phyloP scores from a whole-genome alignment of 2,329 filamentous ascomycete species.

The Westerdykella ornata region DNA sequence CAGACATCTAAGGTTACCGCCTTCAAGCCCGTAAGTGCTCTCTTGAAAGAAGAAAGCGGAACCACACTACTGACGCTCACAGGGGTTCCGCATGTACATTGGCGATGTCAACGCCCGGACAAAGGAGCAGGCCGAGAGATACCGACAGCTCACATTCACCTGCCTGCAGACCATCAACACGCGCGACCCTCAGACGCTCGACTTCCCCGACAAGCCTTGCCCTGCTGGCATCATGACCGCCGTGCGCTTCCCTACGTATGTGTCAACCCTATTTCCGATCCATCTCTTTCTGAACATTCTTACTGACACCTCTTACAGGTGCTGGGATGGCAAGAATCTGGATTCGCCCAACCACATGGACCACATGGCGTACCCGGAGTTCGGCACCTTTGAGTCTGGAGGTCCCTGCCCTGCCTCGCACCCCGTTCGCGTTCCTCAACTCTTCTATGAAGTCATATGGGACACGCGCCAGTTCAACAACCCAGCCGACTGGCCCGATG shows the following conservation, averaged over 20 bases:
- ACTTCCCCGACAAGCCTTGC: slow-evolving; percentile 37
- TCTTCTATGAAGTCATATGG: slow-evolving; percentile 24
- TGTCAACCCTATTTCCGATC: background rate
- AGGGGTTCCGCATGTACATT: slow-evolving; percentile 28
- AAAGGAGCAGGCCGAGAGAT: slow-evolving; percentile 32
- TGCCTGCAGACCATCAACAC: slow-evolving; percentile 38
- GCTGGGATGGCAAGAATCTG: slow-evolving; percentile 21
- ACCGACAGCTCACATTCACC: slow-evolving; percentile 43
- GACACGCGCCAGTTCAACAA: slow-evolving; percentile 35
- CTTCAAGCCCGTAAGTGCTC: slow-evolving; percentile 29
- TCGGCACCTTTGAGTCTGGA: slow-evolving; percentile 16
- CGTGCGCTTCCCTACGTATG: slow-evolving; percentile 33
- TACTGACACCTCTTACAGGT: slow-evolving; percentile 4
- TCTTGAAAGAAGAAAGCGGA: background rate
- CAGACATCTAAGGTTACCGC: slow-evolving; percentile 37
- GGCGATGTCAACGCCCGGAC: slow-evolving; percentile 23
- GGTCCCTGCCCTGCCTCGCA: slow-evolving; percentile 49
- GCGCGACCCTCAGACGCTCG: slow-evolving; percentile 36
- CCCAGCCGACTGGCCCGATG: slow-evolving; percentile 16
- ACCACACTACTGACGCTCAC: slow-evolving; percentile 8
- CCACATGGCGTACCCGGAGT: slow-evolving; percentile 20
- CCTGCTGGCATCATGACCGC: slow-evolving; percentile 40
- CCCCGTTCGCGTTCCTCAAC: slow-evolving; percentile 32
- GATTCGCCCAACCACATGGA: slow-evolving; percentile 32
- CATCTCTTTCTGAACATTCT: background rate